phyloP scores from a whole-genome alignment of 192 early-diverging fungal species.

The Chytriomyces confervae region DNA sequence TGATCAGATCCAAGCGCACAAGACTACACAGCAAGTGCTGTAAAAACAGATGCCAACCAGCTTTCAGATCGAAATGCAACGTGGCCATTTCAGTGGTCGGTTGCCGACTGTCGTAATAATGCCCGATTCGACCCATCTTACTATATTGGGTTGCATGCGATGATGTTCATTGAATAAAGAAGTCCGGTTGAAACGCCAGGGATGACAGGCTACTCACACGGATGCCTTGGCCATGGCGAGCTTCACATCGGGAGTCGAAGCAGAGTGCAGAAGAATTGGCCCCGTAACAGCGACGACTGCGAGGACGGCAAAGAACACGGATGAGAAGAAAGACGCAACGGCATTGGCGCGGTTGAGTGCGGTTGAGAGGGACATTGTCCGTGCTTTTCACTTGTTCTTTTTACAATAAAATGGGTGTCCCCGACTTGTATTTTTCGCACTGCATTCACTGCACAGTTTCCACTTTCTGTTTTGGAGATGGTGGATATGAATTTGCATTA shows the following conservation, averaged over 20 bases:
- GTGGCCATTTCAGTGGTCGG: slow-evolving; percentile 67
- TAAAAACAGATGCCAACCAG: slow-evolving; percentile 52
- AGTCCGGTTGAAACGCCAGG: neutral
- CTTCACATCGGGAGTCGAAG: slow-evolving; percentile 40
- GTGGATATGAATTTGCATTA: no score
- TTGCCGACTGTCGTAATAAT: slow-evolving; percentile 47
- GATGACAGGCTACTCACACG: slow-evolving; percentile 18
- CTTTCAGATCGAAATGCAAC: slow-evolving; percentile 69
- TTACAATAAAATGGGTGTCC: no score
- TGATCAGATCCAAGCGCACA: neutral
- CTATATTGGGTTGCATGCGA: slow-evolving; percentile 12
- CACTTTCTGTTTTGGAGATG: no score
- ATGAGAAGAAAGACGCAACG: slow-evolving; percentile 64
- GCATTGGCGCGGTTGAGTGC: slow-evolving; percentile 56
- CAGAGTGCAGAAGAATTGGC: slow-evolving; percentile 41
- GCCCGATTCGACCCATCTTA: slow-evolving; percentile 39
- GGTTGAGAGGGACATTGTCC: slow-evolving; percentile 17
- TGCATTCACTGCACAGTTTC: no score
- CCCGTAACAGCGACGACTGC: slow-evolving; percentile 59
- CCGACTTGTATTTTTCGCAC: no score
- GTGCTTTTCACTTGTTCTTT: no score
- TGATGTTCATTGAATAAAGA: neutral
- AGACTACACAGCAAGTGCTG: neutral
- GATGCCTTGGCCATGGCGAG: slow-evolving; percentile 57
- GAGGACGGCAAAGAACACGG: slow-evolving; percentile 63